Evolutionary conservation across 1,139 yeast genomes (phyloP).

Genomic region (Entelexis paramagnoliae): DNA sequence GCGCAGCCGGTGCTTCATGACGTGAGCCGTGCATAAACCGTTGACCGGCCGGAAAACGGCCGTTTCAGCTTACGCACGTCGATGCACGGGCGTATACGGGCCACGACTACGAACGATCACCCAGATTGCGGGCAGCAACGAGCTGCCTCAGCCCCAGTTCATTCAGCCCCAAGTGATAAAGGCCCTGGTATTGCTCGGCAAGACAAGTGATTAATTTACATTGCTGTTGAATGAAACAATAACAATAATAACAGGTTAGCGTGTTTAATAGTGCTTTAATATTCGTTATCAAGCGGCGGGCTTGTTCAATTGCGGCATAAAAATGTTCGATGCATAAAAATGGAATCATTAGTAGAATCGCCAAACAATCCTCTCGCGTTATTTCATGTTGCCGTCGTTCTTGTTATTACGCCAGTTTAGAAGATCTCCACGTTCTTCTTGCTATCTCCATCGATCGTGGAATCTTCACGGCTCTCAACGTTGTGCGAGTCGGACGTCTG

Average conservation of each 20-base stretch:
- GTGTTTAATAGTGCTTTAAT: not conserved
- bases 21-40: not conserved
- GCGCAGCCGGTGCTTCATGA: not conserved
- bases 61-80: too few species aligned
- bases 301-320: not conserved
- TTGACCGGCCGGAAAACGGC: not conserved
- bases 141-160: too few species aligned
- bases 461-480: constrained; percentile 11
- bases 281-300: not conserved
- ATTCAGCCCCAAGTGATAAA: not conserved
- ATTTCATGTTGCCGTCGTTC: not conserved
- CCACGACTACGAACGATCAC: too few species aligned
- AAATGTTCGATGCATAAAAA: not conserved
- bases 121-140: too few species aligned
- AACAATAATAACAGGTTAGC: not conserved
- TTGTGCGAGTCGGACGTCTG: constrained; percentile 6
- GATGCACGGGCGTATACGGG: too few species aligned
- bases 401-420: not conserved
- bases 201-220: too few species aligned
- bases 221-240: not conserved
- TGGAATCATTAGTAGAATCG: not conserved
- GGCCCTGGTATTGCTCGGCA: not conserved
- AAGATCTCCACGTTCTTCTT: constrained; percentile 20
- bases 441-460: constrained; percentile 12
- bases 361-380: not conserved